Evolutionary conservation across 345 rosid genomes (phyloP), one percentile per base, ranked within the genome.

Genomic region (Murraya paniculata): DNA sequence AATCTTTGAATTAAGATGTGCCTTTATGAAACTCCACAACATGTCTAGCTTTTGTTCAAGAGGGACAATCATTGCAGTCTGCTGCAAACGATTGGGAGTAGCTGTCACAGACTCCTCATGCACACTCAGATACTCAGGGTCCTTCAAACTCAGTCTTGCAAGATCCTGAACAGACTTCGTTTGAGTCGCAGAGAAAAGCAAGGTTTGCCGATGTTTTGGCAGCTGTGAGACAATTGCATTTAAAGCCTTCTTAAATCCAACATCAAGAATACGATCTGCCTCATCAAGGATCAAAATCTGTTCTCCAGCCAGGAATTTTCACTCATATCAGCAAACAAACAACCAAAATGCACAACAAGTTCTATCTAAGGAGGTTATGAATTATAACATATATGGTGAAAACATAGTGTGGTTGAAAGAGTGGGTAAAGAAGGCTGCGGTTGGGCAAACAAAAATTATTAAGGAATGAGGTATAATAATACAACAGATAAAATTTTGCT

Each of bases 221-320:
- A 95, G 86, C 88, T 93, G 98, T 1, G 99, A 90, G 66, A 95
- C 77, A 36, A 96, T 96, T 59, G 97, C 97, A 89, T 96, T 91
- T 76, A 96, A 75, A 59, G 88, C 78, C 83, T 92, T 92, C 87
- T 91, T 92, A 78, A 96, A 96, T 16, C 95, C 94, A 80, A 89
- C 85, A 73, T 96, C 99, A 80, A 96, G 99, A 61, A 96, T 91
- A 25, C 97, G 97, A 83, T 96, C 99, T 74, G 99, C 99, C 90
- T 96, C 99, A 77, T 96, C 98, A 72, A 96, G 95, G 73, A 96
- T 90, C 93, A 95, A 82, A 84, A 90, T 87, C 99, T 95, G 90
- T 86, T 87, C 80, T 68, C 82, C 68, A 78, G 84, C 84, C 82
- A 85, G 74, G 60, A 87, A 78, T 71, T 75, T 77, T 33, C 65